These are phyloP conservation scores for Penicillium parvum DNA, from an alignment of 495 filamentous ascomycete species.

Conservation along the genomic window DNA sequence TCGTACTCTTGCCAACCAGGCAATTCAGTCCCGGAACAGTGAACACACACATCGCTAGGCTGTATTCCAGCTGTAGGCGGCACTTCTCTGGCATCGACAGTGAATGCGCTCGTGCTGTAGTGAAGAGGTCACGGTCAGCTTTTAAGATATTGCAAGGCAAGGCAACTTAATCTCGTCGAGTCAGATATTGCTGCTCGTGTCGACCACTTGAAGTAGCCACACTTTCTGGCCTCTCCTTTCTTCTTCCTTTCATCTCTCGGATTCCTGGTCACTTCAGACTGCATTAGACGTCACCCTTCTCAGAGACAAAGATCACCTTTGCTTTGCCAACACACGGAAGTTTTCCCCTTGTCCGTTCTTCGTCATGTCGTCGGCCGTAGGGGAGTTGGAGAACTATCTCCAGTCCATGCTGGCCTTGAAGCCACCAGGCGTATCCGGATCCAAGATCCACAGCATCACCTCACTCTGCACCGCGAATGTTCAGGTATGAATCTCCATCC, in stretches of 20 bases:
- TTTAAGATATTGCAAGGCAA: slow-evolving; percentile 3
- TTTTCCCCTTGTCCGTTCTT: no score
- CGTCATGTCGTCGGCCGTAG: slow-evolving; percentile 75
- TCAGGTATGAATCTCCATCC: slow-evolving; percentile 62
- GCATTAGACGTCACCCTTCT: no score
- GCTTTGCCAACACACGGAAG: no score
- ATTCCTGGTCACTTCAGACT: background rate
- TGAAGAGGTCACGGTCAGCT: slow-evolving; percentile 14
- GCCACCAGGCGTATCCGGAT: slow-evolving; percentile 87
- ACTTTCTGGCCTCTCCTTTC: background rate
- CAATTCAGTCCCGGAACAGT: slow-evolving; percentile 15
- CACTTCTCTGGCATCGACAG: slow-evolving; percentile 29
- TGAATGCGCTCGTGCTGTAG: slow-evolving; percentile 42
- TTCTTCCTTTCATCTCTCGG: background rate
- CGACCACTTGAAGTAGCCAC: background rate
- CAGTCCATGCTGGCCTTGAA: slow-evolving; percentile 89
- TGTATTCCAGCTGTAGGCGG: slow-evolving; percentile 47
- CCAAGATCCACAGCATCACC: slow-evolving; percentile 83
- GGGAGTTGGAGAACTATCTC: slow-evolving; percentile 83
- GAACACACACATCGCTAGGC: slow-evolving; percentile 31
- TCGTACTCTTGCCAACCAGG: slow-evolving; percentile 29
- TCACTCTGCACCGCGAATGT: slow-evolving; percentile 82
- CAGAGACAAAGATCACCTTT: no score
- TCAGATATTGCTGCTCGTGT: no score
- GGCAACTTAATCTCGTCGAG: background rate